Conservation (phyloP, 2,329 filamentous ascomycete genomes). For the Alternaria conjuncta region DNA sequence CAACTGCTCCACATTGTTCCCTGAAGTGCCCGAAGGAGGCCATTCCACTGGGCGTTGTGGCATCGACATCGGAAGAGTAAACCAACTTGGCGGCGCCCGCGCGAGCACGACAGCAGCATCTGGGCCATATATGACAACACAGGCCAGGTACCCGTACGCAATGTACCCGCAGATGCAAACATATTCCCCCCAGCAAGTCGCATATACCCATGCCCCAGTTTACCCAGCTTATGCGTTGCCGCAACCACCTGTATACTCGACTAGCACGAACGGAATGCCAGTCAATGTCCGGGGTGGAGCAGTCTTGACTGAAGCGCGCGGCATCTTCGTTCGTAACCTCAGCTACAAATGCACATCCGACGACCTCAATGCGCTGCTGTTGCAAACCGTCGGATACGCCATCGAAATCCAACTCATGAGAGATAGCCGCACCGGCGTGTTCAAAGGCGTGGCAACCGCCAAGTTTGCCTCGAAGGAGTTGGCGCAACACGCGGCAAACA, state of each 20-base stretch:
- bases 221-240: conserved; percentile 28
- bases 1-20: conserved; percentile 42
- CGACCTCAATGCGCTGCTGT: conserved; percentile 37
- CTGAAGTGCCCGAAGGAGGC: conserved; percentile 26
- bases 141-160: conserved; percentile 31
- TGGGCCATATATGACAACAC: conserved; percentile 24
- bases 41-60: conserved; percentile 41
- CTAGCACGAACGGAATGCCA: conserved; percentile 41
- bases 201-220: conserved; percentile 25
- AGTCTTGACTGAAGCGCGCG: conserved; percentile 45
- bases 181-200: conserved; percentile 20
- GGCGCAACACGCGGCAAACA: conserved; percentile 36
- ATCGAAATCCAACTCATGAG: conserved; percentile 34
- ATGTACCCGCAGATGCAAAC: conserved; percentile 27
- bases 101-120: conserved; percentile 7
- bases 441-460: conserved; percentile 44
- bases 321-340: conserved; percentile 46
- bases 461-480: conserved; percentile 39
- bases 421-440: conserved; percentile 31
- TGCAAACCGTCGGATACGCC: conserved; percentile 34
- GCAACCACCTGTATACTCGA: conserved; percentile 34
- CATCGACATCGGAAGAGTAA: conserved; percentile 38
- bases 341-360: conserved; percentile 32
- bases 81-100: conserved; percentile 21
- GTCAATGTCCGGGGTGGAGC: conserved; percentile 48